Evolutionary conservation across 345 rosid genomes (phyloP).

Genomic region (Eucalyptus cladocalyx): DNA sequence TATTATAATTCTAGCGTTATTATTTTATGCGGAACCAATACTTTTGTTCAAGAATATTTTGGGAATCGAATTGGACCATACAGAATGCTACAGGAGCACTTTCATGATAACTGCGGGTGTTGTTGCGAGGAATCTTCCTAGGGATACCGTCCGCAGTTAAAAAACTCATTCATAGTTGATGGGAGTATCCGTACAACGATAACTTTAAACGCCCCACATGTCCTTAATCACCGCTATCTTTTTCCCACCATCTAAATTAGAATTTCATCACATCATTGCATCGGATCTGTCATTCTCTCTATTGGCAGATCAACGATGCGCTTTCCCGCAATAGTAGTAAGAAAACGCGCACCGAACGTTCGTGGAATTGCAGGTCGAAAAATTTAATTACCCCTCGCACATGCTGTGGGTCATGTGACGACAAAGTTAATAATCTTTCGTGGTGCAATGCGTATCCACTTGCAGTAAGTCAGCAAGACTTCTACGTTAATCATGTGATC

Average conservation of each 20-base stretch:
- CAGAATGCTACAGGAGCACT: not conserved
- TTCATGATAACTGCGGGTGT: not conserved
- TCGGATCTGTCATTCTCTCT: not conserved
- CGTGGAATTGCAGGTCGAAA: not conserved
- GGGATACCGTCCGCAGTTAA: not conserved
- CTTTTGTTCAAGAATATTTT: not conserved
- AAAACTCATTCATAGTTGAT: not conserved
- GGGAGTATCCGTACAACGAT: not conserved
- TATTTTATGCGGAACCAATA: too few relatives aligned
- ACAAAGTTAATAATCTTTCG: not conserved
- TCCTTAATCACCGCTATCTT: not conserved
- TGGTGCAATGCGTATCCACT: not conserved
- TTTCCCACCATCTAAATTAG: not conserved
- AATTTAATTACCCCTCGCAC: not conserved
- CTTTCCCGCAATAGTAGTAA: not conserved
- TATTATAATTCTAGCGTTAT: too few relatives aligned
- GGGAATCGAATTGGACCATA: not conserved
- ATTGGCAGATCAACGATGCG: not conserved
- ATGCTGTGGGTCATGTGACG: not conserved
- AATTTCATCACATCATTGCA: not conserved
- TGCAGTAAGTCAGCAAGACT: not conserved
- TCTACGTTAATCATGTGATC: not conserved
- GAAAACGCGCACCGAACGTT: not conserved
- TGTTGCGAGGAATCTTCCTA: not conserved
- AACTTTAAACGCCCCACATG: not conserved